A percentile compares a stretch with the other conserved stretches of the same genome.
Conservation (phyloP, 441 rosid genomes). For the Mallotus repandus region DNA sequence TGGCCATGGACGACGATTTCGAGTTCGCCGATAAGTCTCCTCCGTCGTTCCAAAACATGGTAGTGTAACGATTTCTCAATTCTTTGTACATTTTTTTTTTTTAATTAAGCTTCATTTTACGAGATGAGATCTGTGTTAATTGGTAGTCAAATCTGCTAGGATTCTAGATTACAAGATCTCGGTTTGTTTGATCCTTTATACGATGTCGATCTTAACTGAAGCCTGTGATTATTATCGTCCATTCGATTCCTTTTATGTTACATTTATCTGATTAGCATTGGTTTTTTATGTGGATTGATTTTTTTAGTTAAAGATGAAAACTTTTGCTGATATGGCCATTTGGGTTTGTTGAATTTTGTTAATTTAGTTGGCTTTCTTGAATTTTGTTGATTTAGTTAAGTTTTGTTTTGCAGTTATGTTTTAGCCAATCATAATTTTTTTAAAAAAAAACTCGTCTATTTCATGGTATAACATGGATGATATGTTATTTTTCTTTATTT, state of each 20-base stretch:
- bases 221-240: background rate
- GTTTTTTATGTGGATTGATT: too few species aligned
- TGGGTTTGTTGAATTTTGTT: background rate
- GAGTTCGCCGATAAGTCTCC: conserved; percentile 38
- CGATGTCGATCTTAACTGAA: background rate
- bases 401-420: too few species aligned
- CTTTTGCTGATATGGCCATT: background rate
- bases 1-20: conserved; percentile 40
- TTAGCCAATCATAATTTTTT: too few species aligned
- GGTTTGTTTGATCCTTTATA: conserved; percentile 3
- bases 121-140: conserved; percentile 8
- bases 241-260: background rate
- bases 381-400: too few species aligned
- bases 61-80: background rate
- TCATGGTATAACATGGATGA: background rate
- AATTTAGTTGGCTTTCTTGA: background rate
- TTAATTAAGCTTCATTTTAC: background rate
- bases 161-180: background rate
- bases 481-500: background rate
- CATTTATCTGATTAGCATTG: background rate
- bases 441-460: too few species aligned
- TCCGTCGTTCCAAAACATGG: conserved; percentile 34
- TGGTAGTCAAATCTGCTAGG: background rate
- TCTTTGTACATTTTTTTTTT: background rate
- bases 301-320: background rate